These are phyloP conservation scores for Kalaharituber pfeilii DNA, from an alignment of 2,329 filamentous ascomycete species.

Conservation along the genomic window DNA sequence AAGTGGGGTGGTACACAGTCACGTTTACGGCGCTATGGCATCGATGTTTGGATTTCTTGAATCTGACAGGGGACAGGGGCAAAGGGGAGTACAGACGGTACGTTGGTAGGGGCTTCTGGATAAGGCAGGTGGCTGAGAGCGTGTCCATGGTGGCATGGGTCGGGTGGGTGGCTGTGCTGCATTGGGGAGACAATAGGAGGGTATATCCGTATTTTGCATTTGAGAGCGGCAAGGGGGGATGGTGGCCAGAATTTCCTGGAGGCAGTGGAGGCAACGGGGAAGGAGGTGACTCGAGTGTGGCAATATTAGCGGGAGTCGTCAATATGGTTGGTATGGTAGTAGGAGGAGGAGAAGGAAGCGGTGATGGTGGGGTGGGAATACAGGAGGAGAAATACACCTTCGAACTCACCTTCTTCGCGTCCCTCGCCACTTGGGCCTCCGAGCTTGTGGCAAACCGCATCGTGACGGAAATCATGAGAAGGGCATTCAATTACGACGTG, in stretches of 20 bases:
- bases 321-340: too few relatives aligned
- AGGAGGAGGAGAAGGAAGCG: slow-evolving; percentile 20
- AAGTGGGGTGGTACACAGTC: slow-evolving; percentile 46
- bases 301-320: neutral
- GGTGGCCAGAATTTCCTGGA: too few relatives aligned
- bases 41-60: slow-evolving; percentile 33
- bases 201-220: slow-evolving; percentile 56
- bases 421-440: slow-evolving; percentile 47
- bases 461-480: slow-evolving; percentile 41
- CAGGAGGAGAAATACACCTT: slow-evolving; percentile 40
- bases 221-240: slow-evolving; percentile 27
- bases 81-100: slow-evolving; percentile 44
- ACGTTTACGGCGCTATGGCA: slow-evolving; percentile 36
- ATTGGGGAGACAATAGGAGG: slow-evolving; percentile 49
- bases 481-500: slow-evolving; percentile 44
- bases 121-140: slow-evolving; percentile 49
- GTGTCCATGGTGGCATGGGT: slow-evolving; percentile 51
- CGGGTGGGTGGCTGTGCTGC: slow-evolving; percentile 46
- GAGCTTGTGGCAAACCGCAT: slow-evolving; percentile 45
- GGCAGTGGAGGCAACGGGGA: neutral
- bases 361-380: slow-evolving; percentile 4
- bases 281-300: neutral
- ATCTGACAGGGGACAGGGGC: slow-evolving; percentile 36
- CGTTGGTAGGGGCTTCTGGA: slow-evolving; percentile 48
- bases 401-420: slow-evolving; percentile 44